Base-by-base conservation (phyloP, 441 rosid species). In the Geranium incanum region DNA sequence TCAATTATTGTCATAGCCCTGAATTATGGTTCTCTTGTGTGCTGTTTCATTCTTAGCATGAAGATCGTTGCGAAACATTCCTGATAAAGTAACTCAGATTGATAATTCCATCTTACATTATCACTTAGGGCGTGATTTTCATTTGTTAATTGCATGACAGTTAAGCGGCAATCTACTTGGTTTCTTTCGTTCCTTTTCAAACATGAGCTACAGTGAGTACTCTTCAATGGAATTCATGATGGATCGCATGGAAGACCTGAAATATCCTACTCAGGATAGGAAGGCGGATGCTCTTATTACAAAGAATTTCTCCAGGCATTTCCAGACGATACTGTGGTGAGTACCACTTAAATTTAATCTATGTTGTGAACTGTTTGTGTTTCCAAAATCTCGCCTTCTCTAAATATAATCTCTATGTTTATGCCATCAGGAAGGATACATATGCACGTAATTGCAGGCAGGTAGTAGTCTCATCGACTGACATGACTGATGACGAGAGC, bases 261-360 rank as follows among this genome's bases (percentile, higher is more conserved):
- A 93, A 77, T 95, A 95, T 43, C 87, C 90, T 74, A 89, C 91
- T 74, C 95, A 95, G 79, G 99, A 95, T 73, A 81, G 97, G 79
- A 93, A 91, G 79, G 97, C 89, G 78, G 99, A 93, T 79, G 99
- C 96, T 7, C 95, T 95, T 52, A 84, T 93, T 70, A 93, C 93
- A 36, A 98, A 95, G 88, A 95, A 98, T 8, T 93, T 95, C 82
- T 98, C 98, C 75, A 84, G 99, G 81, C 89, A 97, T 50, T 88
- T 91, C 73, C 97, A 95, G 88, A 95, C 89, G 81, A 87, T 95
- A 72, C 74, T 93, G 70, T 97, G 89, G 98, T 91, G 80, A 93
- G 86, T 60, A 60, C 33, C 3, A 28, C 33, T 1, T 21, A 13
- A 60, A 60, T 12, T 19, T 60, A 21, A 19, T 60, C 36, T 33